Conservation (phyloP, 371 early-diverging fungal genomes). For the Nosema muscidifuracis region DNA sequence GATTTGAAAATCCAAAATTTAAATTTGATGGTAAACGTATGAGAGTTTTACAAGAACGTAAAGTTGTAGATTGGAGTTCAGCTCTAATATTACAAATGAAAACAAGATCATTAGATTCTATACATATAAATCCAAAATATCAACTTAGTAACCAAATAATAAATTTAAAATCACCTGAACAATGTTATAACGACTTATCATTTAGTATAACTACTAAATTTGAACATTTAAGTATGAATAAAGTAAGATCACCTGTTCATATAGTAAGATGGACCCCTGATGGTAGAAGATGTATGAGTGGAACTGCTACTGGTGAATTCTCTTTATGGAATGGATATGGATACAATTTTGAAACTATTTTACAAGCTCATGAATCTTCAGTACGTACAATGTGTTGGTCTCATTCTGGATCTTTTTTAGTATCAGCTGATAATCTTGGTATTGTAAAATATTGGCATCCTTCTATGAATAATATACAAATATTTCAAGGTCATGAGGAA, state of each 20-base stretch:
- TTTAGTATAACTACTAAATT: slow-evolving; percentile 77
- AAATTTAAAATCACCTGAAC: slow-evolving; percentile 24
- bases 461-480: slow-evolving; percentile 91
- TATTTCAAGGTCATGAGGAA: slow-evolving; percentile 81
- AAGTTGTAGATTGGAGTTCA: slow-evolving; percentile 84
- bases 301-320: slow-evolving; percentile 91
- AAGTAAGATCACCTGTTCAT: slow-evolving; percentile 84
- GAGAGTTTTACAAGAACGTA: slow-evolving; percentile 81
- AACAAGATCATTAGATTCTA: slow-evolving; percentile 23
- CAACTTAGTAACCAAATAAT: slow-evolving; percentile 34
- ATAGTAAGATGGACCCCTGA: slow-evolving; percentile 94
- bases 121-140: slow-evolving; percentile 42
- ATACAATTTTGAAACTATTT: slow-evolving; percentile 97
- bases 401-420: slow-evolving; percentile 86
- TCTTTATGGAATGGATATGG: slow-evolving; percentile 97
- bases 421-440: slow-evolving; percentile 87
- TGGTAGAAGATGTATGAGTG: slow-evolving; percentile 89
- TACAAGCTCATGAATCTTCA: slow-evolving; percentile 74
- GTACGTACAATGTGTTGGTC: slow-evolving; percentile 94
- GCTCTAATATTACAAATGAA: slow-evolving; percentile 67
- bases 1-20: slow-evolving; percentile 58
- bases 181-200: slow-evolving; percentile 66
- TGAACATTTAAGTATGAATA: slow-evolving; percentile 91
- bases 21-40: slow-evolving; percentile 72
- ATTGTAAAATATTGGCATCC: slow-evolving; percentile 96